Evolutionary conservation across 129 eudicot species (phyloP).

Genomic region (Tanacetum coccineum): DNA sequence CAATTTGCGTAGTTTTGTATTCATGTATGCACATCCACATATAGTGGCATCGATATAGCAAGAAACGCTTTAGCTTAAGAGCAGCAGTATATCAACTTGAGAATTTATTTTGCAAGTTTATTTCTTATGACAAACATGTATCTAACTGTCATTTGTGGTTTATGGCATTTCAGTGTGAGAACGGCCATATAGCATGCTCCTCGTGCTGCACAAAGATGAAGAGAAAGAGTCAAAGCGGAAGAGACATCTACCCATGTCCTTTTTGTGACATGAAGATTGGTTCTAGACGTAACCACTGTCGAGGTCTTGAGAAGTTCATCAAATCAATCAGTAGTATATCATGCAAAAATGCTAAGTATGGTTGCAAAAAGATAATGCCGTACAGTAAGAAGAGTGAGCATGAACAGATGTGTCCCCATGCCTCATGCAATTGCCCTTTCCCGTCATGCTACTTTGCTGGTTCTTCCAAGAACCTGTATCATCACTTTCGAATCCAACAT

Average conservation of each 20-base stretch:
- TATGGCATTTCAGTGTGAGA: background rate
- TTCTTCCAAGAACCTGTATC: too few species aligned
- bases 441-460: slow-evolving; percentile 36
- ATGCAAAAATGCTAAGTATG: slow-evolving; percentile 35
- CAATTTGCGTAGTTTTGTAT: too few species aligned
- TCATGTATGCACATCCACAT: too few species aligned
- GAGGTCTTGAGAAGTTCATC: background rate
- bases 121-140: too few species aligned
- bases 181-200: background rate
- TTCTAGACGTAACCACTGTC: background rate
- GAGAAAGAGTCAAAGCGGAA: background rate
- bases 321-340: slow-evolving; percentile 1
- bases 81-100: too few species aligned
- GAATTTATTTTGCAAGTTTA: too few species aligned
- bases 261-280: background rate
- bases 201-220: background rate
- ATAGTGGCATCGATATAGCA: too few species aligned
- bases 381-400: slow-evolving; percentile 45
- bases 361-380: slow-evolving; percentile 43
- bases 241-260: background rate
- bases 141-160: too few species aligned
- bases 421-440: slow-evolving; percentile 53
- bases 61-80: too few species aligned
- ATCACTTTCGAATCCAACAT: too few species aligned
- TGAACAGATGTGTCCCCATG: slow-evolving; percentile 38